Evolutionary conservation across 306 rosid genomes (phyloP).

Genomic region (Pyrus communis): DNA sequence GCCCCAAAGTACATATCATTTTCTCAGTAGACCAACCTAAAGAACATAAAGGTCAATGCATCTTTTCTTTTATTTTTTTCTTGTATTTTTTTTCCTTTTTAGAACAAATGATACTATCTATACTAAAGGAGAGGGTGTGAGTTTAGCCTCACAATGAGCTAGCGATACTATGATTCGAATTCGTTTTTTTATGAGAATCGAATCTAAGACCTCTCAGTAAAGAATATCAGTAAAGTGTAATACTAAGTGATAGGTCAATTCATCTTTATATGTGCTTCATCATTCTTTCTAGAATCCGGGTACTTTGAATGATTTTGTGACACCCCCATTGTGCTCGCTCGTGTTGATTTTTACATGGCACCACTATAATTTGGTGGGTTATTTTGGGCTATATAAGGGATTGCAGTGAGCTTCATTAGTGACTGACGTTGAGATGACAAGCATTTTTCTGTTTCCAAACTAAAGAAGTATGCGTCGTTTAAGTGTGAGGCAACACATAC

Average conservation of each 20-base stretch:
- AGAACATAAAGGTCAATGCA: neutral
- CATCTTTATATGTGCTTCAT: neutral
- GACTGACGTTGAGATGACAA: neutral
- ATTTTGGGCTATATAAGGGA: no score
- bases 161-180: no score
- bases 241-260: no score
- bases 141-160: no score
- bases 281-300: neutral
- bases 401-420: neutral
- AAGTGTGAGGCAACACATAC: neutral
- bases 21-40: neutral
- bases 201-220: no score
- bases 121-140: rapidly evolving
- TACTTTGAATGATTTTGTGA: neutral
- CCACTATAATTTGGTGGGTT: neutral
- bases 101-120: no score
- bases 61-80: neutral
- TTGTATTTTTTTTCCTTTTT: no score
- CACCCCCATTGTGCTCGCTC: neutral
- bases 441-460: neutral
- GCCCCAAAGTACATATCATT: neutral
- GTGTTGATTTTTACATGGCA: neutral
- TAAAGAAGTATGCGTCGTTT: neutral
- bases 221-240: no score
- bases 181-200: no score